Evolutionary conservation across 805 yeast genomes (phyloP), one percentile per base, ranked within the genome.

Genomic region (Metschnikowia orientalis): DNA sequence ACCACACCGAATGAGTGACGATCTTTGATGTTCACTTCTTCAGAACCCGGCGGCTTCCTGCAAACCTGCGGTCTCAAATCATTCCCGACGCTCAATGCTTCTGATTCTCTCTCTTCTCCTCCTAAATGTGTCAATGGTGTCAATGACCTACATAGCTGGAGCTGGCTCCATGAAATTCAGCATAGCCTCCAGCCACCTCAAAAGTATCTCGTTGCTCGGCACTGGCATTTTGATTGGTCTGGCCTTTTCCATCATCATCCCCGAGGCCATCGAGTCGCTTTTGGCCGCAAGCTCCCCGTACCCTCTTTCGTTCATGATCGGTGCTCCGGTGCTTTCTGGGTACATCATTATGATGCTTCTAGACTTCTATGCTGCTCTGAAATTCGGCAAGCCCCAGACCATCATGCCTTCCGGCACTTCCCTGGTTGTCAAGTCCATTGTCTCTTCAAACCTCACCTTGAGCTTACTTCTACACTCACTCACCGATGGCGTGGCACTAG

Each of bases 401-500:
- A 16, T 44, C 7, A 11, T 8, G 8, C 6, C 15, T 6, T 26
- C n/a, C 6, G 17, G 17, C 11, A 17, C 16, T 7, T 21, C 34
- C 19, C 51, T 67, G 3, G 57, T 73, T 1, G 31, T 68, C 12
- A 46, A 51, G 11, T 57, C 74, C 10, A 58, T 84, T 1, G 61
- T 76, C 2, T 21, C 32, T 6, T 29, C 17, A 25, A 29, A 29
- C 11, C 21, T 29, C 15, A 73, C 84, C 0, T 45, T 81, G 4
- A 87, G 88, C 0, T 61, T 83, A 9, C 50, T 81, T 1, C 61
- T 82, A 10, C 94, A 83, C 49, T 74, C 85, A 1, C 47, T 76
- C 2, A 75, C 84, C 2, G 94, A 83, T 47, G 94, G 94, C 1
- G 61, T 83, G 5, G 80, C 87, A 0, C 59, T 83, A 21, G 87